A percentile compares a stretch with the other conserved stretches of the same genome.
These are phyloP conservation scores for Ceriops tagal DNA, from an alignment of 345 rosid species.

Conservation along the genomic window DNA sequence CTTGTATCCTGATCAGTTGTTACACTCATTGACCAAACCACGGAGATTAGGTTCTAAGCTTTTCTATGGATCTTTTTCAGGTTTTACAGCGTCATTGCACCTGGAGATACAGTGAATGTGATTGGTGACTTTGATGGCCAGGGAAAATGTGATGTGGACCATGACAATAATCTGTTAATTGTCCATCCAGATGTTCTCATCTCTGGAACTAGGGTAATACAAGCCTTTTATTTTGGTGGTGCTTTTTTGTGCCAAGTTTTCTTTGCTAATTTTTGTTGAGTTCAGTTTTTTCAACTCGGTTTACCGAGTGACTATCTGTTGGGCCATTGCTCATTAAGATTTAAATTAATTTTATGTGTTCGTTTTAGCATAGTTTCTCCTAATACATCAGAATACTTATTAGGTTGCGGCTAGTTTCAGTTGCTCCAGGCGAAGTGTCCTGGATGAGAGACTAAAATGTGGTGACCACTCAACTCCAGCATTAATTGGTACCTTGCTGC, in stretches of 20 bases:
- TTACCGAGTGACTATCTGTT: not conserved
- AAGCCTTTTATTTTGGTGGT: not conserved
- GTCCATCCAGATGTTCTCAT: conserved; percentile 85
- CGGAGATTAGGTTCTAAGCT: conserved; percentile 13
- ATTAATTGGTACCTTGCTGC: conserved; percentile 85
- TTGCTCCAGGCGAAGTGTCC: conserved; percentile 82
- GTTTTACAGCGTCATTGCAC: conserved; percentile 75
- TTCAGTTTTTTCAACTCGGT: not conserved
- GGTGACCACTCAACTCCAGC: conserved; percentile 74
- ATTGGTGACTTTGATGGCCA: conserved; percentile 75
- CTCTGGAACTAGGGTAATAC: conserved; percentile 87
- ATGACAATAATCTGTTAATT: conserved; percentile 58
- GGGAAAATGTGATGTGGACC: conserved; percentile 70
- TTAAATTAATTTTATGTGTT: conserved; percentile 2
- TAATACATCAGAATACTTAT: conserved; percentile 7
- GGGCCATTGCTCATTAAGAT: not conserved
- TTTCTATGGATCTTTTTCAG: conserved; percentile 36
- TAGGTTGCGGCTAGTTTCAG: conserved; percentile 87
- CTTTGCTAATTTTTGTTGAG: conserved; percentile 11
- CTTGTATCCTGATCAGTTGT: not conserved
- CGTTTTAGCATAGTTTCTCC: not conserved
- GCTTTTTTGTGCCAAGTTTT: not conserved
- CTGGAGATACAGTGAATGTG: conserved; percentile 91
- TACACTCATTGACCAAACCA: not conserved
- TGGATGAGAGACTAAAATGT: conserved; percentile 85